Base-by-base conservation (phyloP, 225 moss, liverwort and hornwort genomes). In the Lunularia cruciata region DNA sequence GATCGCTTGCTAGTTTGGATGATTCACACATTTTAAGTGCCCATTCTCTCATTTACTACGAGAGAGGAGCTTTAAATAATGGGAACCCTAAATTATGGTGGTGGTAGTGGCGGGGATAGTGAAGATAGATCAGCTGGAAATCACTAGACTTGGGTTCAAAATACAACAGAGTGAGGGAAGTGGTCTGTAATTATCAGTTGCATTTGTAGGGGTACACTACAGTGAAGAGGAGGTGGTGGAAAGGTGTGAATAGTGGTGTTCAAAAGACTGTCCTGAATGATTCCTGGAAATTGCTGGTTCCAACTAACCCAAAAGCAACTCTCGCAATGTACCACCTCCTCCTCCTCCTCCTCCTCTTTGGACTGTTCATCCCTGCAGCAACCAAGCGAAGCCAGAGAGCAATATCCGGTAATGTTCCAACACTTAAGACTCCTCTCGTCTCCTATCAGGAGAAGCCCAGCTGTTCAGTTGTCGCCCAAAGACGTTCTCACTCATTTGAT, bases 241-340 rank as follows among this genome's bases (percentile, higher is more conserved):
- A 60, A 60, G 60, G 60, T 60, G 37, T 60, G 60, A 39, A 60
- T 38, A 60, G 60, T 60, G 60, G 38, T 25, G 37, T 22, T 25
- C 38, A 60, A 57, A 57, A 57, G 60, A 60, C 60, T 60, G 60
- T 39, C 60, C 60, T 60, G 38, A 25, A 23, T 39, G 37, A 60
- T 60, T 37, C 60, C 60, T 23, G 38, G 60, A 60, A 37, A 23
- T 25, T 60, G 60, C 60, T 36, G 38, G 37, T 60, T 37, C 37
- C 60, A 60, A 38, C 36, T 23, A 38, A 60, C 23, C n/a, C 6
- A 60, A 57, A 57, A 57, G 56, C 56, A 33, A 38, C 38, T 40
- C 60, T 25, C 18, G 23, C 38, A 57, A 57, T 10, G 56, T 57
- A 57, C 56, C n/a, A n/a, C n/a, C n/a, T n/a, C n/a, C n/a, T n/a